Evolutionary conservation across 257 asterid genomes (phyloP), one percentile per base, ranked within the genome.

Genomic region (Scutellaria barbata): DNA sequence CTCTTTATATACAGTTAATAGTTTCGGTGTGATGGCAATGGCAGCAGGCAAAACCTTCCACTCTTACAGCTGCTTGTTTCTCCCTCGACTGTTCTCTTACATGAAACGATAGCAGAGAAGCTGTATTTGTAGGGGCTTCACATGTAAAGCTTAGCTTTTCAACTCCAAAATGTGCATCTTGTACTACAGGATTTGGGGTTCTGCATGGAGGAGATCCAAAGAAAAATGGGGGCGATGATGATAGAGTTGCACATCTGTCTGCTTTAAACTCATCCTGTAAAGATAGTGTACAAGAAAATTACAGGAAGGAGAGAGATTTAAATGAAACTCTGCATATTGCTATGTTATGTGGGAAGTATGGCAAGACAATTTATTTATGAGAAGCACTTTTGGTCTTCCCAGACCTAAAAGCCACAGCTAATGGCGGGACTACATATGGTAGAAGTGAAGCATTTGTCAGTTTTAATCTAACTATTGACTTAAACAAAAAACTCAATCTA

Each of bases 181-280:
- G 84, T n/a, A 74, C 75, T 4, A 83, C 6, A 50, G 90, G 90
- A 66, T 83, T 79, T 39, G 69, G 20, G 25, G 78, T 69, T 66
- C 88, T 72, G 74, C 85, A 48, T 54, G 88, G 88, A 46, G 88
- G 88, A 41, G 90, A 72, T 13, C 86, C 86, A 11, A 64, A 58
- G 53, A 76, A 65, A 51, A 76, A 81, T 0, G 84, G 87, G 46
- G 87, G 85, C 0, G 87, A 82, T 13, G 79, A 78, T 52, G 86
- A 55, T 61, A 61, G 62, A 56, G 69, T 45, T 69, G 60, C 74
- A 63, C 71, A 66, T 71, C 14, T 77, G 51, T 62, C 77, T 60
- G 74, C 74, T 72, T 77, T 63, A 51, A 57, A 22, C 40, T 67
- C 71, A 20, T 70, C 87, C 90, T 85, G 71, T 60, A 39, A 63